Evolutionary conservation across 164 flowering plant genomes (phyloP), one percentile per base, ranked within the genome.

Genomic region (Stephania cephalantha): DNA sequence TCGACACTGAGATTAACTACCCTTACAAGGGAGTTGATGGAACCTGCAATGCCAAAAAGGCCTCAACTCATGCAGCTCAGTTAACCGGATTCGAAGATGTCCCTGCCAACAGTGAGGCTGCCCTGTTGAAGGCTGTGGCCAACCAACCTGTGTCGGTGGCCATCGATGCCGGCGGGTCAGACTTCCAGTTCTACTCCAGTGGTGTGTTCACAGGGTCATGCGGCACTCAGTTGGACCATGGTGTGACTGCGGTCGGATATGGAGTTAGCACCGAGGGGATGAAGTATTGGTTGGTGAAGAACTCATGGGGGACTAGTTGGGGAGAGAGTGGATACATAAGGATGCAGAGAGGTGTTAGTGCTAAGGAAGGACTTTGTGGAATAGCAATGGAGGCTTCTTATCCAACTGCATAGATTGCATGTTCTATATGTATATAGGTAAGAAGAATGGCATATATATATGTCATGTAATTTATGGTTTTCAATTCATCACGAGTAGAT

Each of bases 261-360:
- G 76, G 76, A 29, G 11, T 7, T 6, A 68, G 25, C 20, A 17
- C 5, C 1, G 64, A 66, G 10, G 70, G 76, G 7, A 74, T 9
- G 4, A 66, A 74, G 45, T 74, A 74, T 66, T 65, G 76, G 76
- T 20, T 74, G 11, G 76, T 48, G 13, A 74, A 74, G 76, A 74
- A 74, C 45, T 65, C 55, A 2, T 50, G 55, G 55, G 55, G 55
- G 15, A 50, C 15, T 50, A 15, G 55, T 10, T 50, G 55, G 55
- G 55, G 55, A 0, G 55, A 50, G 55, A 50, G 55, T 9, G 55
- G 55, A 50, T 50, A 50, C 55, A 25, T 74, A 15, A 74, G 63
- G 64, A 67, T 74, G 48, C 70, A 74, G 30, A 45, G 76, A 65
- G 70, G 48, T 46, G 63, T 74, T 25, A 45, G 46, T n/a, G 58